phyloP scores from a whole-genome alignment of 208 protist genomes.

The Leishmania mexicana region DNA sequence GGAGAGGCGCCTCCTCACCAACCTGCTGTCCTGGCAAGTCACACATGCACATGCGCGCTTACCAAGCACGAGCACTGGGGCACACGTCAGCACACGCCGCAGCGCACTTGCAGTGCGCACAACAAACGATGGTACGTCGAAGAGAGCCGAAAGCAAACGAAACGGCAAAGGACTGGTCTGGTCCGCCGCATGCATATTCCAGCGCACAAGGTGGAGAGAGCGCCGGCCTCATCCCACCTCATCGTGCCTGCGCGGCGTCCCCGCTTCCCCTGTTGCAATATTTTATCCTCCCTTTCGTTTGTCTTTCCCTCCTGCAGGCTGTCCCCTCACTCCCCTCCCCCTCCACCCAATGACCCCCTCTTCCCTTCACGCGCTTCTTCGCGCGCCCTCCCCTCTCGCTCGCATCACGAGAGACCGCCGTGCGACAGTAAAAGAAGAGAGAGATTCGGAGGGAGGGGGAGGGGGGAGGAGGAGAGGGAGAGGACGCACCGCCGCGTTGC shows the following conservation, averaged over 20 bases:
- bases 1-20: background rate
- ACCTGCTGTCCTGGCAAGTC: background rate
- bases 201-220: background rate
- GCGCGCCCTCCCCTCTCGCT: background rate
- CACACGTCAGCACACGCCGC: background rate
- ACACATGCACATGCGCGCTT: background rate
- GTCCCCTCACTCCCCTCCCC: no score
- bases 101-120: background rate
- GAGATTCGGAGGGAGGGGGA: background rate
- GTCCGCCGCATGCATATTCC: background rate
- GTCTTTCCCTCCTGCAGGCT: background rate
- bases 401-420: background rate
- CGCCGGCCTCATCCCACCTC: background rate
- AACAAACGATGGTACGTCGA: background rate
- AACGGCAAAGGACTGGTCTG: background rate
- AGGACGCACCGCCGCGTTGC: background rate
- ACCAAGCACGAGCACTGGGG: background rate
- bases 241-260: background rate
- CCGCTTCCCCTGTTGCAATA: background rate
- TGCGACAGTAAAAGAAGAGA: background rate
- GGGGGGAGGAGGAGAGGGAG: background rate
- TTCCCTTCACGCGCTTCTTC: background rate
- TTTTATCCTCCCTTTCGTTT: background rate
- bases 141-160: background rate
- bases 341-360: no score